phyloP scores from a whole-genome alignment of 2,329 filamentous ascomycete genomes.

The Herpotrichia juniperi region DNA sequence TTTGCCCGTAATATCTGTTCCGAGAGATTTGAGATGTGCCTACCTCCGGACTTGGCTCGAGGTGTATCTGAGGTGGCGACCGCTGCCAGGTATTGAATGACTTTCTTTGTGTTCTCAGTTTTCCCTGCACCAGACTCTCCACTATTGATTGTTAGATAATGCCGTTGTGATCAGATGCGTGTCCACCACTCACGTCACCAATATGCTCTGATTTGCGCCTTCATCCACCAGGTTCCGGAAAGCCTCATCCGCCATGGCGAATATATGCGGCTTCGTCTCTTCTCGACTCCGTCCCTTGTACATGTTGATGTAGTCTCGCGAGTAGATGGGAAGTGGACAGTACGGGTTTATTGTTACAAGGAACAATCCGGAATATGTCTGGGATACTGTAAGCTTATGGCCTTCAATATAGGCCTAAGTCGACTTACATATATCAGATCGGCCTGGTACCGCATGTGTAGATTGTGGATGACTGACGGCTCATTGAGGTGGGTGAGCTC shows the following conservation, averaged over 20 bases:
- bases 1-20: constrained; percentile 96
- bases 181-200: constrained; percentile 73
- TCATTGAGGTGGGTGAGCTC: constrained; percentile 98
- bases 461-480: constrained; percentile 95
- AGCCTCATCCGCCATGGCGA: constrained; percentile 94
- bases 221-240: constrained; percentile 96
- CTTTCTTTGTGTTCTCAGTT: constrained; percentile 99
- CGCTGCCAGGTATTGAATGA: constrained; percentile 96
- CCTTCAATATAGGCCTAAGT: not conserved
- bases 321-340: constrained; percentile 92
- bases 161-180: not conserved
- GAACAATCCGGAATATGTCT: constrained; percentile 97
- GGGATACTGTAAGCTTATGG: not conserved
- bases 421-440: constrained; percentile 83
- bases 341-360: constrained; percentile 98
- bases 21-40: constrained; percentile 81
- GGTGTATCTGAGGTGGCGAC: constrained; percentile 85
- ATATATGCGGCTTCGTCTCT: constrained; percentile 96
- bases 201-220: constrained; percentile 93
- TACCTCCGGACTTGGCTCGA: constrained; percentile 63
- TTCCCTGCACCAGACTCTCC: constrained; percentile 98
- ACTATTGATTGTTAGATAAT: constrained; percentile 40
- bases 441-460: constrained; percentile 91
- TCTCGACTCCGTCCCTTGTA: constrained; percentile 91
- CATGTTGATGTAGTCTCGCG: constrained; percentile 96